These are phyloP conservation scores for Lagenaria siceraria DNA, from an alignment of 306 rosid species.

Conservation along the genomic window DNA sequence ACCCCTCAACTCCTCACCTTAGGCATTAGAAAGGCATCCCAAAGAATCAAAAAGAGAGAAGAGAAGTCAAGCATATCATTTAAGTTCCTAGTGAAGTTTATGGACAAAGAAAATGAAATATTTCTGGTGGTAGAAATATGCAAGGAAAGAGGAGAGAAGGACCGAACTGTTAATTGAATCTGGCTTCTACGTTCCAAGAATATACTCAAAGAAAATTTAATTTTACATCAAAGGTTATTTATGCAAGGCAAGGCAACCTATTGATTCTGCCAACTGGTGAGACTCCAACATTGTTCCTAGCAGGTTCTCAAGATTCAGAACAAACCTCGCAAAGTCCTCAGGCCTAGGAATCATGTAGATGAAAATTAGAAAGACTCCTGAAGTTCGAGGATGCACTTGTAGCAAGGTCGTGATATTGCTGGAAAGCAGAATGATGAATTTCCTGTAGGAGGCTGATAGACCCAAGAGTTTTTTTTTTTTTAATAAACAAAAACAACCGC, in stretches of 20 bases:
- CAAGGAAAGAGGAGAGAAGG: not conserved
- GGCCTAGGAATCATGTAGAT: not conserved
- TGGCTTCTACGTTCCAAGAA: not conserved
- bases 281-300: not conserved
- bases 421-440: not conserved
- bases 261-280: not conserved
- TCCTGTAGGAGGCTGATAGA: not conserved
- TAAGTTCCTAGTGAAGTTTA: not conserved
- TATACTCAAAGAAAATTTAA: not conserved
- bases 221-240: not conserved
- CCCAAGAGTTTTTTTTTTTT: too few species aligned
- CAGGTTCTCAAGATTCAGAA: not conserved
- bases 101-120: not conserved
- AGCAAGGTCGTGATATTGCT: not conserved
- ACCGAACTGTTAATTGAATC: not conserved
- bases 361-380: not conserved
- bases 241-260: not conserved
- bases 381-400: not conserved
- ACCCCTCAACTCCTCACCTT: not conserved
- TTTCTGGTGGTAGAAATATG: not conserved
- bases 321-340: not conserved
- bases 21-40: not conserved
- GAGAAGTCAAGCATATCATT: not conserved
- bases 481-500: too few species aligned
- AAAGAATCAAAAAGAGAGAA: not conserved